These are phyloP conservation scores for Setaria viridis DNA, from an alignment of 202 grass and related monocot genomes.

Conservation along the genomic window DNA sequence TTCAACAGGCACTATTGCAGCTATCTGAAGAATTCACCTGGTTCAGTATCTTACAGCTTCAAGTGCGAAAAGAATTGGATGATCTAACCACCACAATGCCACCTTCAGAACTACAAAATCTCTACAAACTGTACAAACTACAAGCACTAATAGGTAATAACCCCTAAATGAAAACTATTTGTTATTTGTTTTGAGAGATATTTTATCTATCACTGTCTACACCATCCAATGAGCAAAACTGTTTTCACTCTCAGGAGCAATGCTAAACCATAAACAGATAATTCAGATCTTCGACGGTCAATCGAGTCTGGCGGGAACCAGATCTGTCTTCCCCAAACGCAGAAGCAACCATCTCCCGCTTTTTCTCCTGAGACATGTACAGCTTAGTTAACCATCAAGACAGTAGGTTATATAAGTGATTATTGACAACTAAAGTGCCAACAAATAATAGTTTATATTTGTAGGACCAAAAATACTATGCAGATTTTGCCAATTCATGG, in stretches of 20 bases:
- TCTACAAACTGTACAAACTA: slow-evolving; percentile 55
- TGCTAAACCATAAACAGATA: slow-evolving; percentile 93
- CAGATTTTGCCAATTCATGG: not conserved
- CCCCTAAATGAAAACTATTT: slow-evolving; percentile 42
- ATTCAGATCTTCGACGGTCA: slow-evolving; percentile 90
- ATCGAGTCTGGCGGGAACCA: slow-evolving; percentile 72
- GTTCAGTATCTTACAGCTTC: slow-evolving; percentile 9
- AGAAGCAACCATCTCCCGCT: slow-evolving; percentile 95
- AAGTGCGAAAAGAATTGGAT: slow-evolving; percentile 51
- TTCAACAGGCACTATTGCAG: slow-evolving; percentile 44
- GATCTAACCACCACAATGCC: slow-evolving; percentile 36
- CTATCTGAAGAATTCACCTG: slow-evolving; percentile 24
- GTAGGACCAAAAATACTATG: not conserved
- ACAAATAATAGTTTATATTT: not conserved
- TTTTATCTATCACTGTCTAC: slow-evolving; percentile 52
- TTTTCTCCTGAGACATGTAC: slow-evolving; percentile 74
- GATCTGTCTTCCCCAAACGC: slow-evolving; percentile 96
- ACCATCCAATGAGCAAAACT: slow-evolving; percentile 68
- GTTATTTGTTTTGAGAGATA: slow-evolving; percentile 38
- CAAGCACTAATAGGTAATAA: slow-evolving; percentile 31
- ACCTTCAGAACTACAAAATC: slow-evolving; percentile 50
- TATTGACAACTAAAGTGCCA: not conserved
- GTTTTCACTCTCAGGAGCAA: slow-evolving; percentile 45
- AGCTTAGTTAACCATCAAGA: slow-evolving; percentile 36
- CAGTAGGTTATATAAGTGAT: slow-evolving; percentile 8